Evolutionary conservation across 345 rosid species (phyloP), one percentile per base, ranked within the genome.

Genomic region (Eucalyptus camaldulensis): DNA sequence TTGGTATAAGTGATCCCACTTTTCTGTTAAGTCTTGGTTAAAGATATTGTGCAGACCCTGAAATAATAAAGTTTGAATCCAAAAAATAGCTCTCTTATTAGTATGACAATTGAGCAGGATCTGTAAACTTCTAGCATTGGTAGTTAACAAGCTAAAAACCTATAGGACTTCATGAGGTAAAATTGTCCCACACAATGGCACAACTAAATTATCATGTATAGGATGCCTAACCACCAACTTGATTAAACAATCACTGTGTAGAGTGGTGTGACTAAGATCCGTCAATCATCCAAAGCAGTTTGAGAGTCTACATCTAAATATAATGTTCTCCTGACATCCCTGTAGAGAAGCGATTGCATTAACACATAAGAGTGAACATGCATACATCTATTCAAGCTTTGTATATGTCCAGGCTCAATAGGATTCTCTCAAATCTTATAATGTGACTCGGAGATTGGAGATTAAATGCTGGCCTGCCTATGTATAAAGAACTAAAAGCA

Each of bases 41-140:
- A 95, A 87, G 44, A 94, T 33, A 88, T 89, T 88, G 89, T 60
- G 87, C 86, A 96, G 93, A 81, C 99, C 99, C 99, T 97, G 95
- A 89, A 93, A 93, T 86, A 80, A 88, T 13, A 56, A 16, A 88
- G 37, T 65, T 65, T 67, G 90, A 33, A 93, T 33, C 45, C 83
- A 76, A 37, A 37, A 76, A 21, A 76, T 24, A 37, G 13, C 83
- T 72, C 45, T 76, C 24, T 76, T 7, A 76, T 43, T 21, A 76
- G 83, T 37, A 21, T 24, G 4, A 21, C 47, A 76, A 76, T 24
- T 19, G 14, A 76, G 83, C 13, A 72, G 45, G 25, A 72, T 37
- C 14, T 19, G 45, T 72, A 72, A 37, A 72, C 45, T 72, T 72
- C 81, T 72, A 21, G 47, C 47, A 76, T 21, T 76, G 83, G 25